Evolutionary conservation across 2,329 filamentous ascomycete species (phyloP).

Genomic region (Apiospora pterosperma): DNA sequence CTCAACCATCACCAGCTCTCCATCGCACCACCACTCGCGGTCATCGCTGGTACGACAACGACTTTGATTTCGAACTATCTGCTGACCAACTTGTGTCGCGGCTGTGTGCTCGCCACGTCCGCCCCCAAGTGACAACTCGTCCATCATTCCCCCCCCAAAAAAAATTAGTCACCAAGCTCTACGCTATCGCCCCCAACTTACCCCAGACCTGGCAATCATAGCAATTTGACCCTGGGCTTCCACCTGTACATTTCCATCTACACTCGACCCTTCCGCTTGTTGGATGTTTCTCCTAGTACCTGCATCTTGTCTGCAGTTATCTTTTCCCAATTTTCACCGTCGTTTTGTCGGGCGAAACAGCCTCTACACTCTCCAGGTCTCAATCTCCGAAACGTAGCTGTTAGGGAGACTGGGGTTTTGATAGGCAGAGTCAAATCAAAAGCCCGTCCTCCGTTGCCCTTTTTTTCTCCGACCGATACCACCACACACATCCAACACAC

Average conservation of each 20-base stretch:
- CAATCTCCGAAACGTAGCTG: conserved; percentile 2
- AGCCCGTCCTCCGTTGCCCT: conserved; percentile 1
- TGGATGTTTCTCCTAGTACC: not conserved
- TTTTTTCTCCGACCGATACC: conserved; percentile 3
- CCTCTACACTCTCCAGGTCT: not conserved
- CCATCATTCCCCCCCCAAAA: not conserved
- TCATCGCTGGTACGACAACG: not conserved
- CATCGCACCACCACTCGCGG: conserved; percentile 2
- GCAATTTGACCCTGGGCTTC: not conserved
- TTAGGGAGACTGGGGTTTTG: conserved; percentile 1
- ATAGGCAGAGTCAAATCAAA: conserved; percentile 1
- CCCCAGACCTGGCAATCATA: conserved; percentile 3
- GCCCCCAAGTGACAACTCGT: conserved; percentile 1
- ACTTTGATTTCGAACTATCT: not conserved
- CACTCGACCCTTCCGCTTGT: not conserved
- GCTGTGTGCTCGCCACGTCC: conserved; percentile 1
- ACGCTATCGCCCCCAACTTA: conserved; percentile 2
- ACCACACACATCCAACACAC: conserved; percentile 1
- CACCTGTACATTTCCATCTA: not conserved
- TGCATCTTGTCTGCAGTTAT: not conserved
- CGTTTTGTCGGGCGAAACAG: not conserved
- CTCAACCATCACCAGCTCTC: not conserved
- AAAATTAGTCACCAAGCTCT: conserved; percentile 3
- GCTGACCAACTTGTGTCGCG: conserved; percentile 1
- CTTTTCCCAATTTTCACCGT: not conserved